phyloP scores from a whole-genome alignment of 2,329 filamentous ascomycete genomes.

The Verticillium longisporum region DNA sequence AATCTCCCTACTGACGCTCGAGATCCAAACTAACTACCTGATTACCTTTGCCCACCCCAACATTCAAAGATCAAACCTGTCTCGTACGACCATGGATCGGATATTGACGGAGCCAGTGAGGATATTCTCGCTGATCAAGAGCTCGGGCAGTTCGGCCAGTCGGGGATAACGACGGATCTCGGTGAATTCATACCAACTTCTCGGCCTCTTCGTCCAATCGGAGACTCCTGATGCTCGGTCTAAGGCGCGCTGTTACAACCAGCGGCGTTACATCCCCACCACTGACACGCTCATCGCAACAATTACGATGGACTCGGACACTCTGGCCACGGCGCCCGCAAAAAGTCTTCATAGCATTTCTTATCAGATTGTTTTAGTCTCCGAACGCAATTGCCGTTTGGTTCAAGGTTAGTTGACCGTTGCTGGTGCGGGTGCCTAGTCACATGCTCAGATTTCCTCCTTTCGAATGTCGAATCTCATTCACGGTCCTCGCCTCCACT shows the following conservation, averaged over 20 bases:
- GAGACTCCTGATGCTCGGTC: not conserved
- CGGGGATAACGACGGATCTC: not conserved
- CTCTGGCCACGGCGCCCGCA: too few relatives aligned
- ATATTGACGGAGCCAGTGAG: not conserved
- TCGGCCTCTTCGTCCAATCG: constrained; percentile 4
- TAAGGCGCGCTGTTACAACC: not conserved
- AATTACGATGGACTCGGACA: constrained; percentile 3
- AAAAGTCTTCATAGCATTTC: not conserved
- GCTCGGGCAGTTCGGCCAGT: not conserved
- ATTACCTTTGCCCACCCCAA: too few relatives aligned
- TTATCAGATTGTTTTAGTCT: constrained; percentile 1
- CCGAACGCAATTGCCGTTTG: not conserved
- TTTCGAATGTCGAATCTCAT: not conserved
- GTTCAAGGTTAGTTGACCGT: not conserved
- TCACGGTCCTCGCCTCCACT: not conserved
- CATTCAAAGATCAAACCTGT: too few relatives aligned
- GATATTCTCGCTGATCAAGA: not conserved
- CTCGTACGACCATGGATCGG: not conserved
- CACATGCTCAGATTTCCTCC: not conserved
- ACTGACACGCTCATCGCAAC: not conserved
- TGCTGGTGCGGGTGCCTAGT: not conserved
- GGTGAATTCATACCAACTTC: not conserved
- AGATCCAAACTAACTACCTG: too few relatives aligned
- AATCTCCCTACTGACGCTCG: too few relatives aligned
- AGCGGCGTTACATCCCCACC: not conserved